These are phyloP conservation scores for Saprolegnia diclina DNA, from an alignment of 352 stramenopile genomes.

Conservation along the genomic window DNA sequence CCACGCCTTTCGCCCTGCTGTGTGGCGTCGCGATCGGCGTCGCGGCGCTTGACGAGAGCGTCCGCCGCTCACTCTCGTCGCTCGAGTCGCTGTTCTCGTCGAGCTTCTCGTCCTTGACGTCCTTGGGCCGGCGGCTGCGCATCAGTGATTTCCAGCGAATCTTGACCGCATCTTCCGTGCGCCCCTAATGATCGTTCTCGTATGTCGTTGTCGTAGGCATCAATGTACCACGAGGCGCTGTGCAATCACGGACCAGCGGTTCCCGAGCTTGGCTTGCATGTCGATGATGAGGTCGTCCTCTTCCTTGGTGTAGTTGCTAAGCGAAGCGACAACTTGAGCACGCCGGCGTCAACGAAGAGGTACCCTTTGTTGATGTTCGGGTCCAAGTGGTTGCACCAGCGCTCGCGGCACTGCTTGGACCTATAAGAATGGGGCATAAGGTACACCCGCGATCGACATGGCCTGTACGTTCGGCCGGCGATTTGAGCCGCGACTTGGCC, in stretches of 20 bases:
- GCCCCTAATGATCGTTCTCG: slow-evolving; percentile 56
- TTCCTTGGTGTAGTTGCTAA: slow-evolving; percentile 79
- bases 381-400: slow-evolving; percentile 90
- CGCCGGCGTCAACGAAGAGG: slow-evolving; percentile 25
- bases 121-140: slow-evolving; percentile 58
- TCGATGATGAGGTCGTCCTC: slow-evolving; percentile 91
- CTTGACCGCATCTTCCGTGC: slow-evolving; percentile 91
- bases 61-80: background rate
- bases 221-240: slow-evolving; percentile 81
- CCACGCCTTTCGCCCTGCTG: background rate
- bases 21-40: background rate
- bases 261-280: slow-evolving; percentile 88
- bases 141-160: slow-evolving; percentile 91
- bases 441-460: slow-evolving; percentile 25
- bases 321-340: background rate
- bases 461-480: slow-evolving; percentile 68
- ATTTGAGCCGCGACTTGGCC: slow-evolving; percentile 78
- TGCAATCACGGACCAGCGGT: slow-evolving; percentile 90
- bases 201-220: no score
- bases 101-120: slow-evolving; percentile 53
- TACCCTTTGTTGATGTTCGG: slow-evolving; percentile 91
- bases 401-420: slow-evolving; percentile 89
- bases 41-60: background rate
- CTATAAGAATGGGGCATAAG: slow-evolving; percentile 38
- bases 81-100: slow-evolving; percentile 13